phyloP scores from a whole-genome alignment of 768 basidiomycete species.

The Agrocybe chaxingu region DNA sequence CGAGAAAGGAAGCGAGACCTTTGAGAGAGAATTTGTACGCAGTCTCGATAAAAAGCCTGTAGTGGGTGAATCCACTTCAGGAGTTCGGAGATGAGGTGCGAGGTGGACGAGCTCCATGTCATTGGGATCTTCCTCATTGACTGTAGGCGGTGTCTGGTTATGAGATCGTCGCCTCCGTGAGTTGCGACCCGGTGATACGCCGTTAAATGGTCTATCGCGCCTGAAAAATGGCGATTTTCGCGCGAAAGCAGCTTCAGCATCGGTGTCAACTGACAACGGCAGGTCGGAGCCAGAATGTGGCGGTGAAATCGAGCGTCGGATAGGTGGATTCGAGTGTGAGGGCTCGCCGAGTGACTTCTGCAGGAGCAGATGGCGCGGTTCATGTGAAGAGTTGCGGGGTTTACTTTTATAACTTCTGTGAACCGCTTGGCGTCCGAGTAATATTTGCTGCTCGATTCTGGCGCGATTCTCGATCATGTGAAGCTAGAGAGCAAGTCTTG shows the following conservation, averaged over 20 bases:
- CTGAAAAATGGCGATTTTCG: slow-evolving; percentile 54
- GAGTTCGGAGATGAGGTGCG: slow-evolving; percentile 5
- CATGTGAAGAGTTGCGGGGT: slow-evolving; percentile 14
- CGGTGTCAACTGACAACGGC: slow-evolving; percentile 74
- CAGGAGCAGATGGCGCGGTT: slow-evolving; percentile 19
- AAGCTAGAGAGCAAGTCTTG: slow-evolving; percentile 42
- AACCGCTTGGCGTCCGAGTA: slow-evolving; percentile 71
- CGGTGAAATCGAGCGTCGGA: slow-evolving; percentile 22
- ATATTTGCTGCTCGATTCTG: slow-evolving; percentile 79
- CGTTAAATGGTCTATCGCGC: slow-evolving; percentile 37
- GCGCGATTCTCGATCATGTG: slow-evolving; percentile 95
- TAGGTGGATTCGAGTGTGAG: slow-evolving; percentile 6
- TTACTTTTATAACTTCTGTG: slow-evolving; percentile 49
- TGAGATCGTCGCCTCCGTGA: slow-evolving; percentile 21
- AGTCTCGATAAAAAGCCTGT: slow-evolving; percentile 39
- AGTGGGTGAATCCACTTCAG: slow-evolving; percentile 11
- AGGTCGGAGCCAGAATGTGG: slow-evolving; percentile 42
- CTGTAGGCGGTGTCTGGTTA: slow-evolving; percentile 27
- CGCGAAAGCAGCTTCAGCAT: slow-evolving; percentile 70
- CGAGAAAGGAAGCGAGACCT: slow-evolving; percentile 34
- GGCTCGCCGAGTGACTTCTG: slow-evolving; percentile 14
- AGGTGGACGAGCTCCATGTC: slow-evolving; percentile 3
- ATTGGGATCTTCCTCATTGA: slow-evolving; percentile 6
- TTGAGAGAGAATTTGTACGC: slow-evolving; percentile 42
- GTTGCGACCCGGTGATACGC: slow-evolving; percentile 25